phyloP scores from a whole-genome alignment of 1,284 basidiomycete species.

The Gomphus bonarii region DNA sequence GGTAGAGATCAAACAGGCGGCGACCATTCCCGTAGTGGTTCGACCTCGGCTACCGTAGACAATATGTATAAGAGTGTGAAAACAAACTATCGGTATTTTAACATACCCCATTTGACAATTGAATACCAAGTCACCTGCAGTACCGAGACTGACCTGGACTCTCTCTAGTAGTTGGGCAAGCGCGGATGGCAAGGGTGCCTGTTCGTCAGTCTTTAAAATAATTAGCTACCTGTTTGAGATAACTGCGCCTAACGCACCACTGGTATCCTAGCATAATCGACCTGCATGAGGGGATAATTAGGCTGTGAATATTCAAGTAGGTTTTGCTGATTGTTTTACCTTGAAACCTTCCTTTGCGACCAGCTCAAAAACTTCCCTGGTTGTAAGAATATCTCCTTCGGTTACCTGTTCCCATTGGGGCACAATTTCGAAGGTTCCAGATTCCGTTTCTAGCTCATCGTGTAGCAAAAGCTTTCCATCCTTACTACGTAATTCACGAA shows the following conservation, averaged over 20 bases:
- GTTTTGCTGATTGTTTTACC: conserved; percentile 24
- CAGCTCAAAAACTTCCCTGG: conserved; percentile 72
- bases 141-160: conserved; percentile 50
- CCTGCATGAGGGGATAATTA: conserved; percentile 30
- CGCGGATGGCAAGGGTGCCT: conserved; percentile 84
- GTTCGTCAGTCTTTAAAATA: conserved; percentile 78
- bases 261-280: conserved; percentile 81
- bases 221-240: background rate
- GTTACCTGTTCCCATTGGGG: conserved; percentile 83
- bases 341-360: conserved; percentile 72
- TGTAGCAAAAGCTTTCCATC: conserved; percentile 83
- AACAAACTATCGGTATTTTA: conserved; percentile 19
- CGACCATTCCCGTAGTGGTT: conserved; percentile 88
- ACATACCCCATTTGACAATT: conserved; percentile 83
- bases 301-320: background rate
- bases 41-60: conserved; percentile 31
- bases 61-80: background rate
- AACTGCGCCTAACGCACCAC: conserved; percentile 39
- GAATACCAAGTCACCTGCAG: conserved; percentile 72
- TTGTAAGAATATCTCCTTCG: conserved; percentile 88
- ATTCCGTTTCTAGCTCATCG: conserved; percentile 91
- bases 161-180: conserved; percentile 71
- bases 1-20: conserved; percentile 80
- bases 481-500: conserved; percentile 68
- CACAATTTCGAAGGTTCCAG: conserved; percentile 82